Evolutionary conservation across 768 basidiomycete genomes (phyloP), one percentile per base, ranked within the genome.

Genomic region (Lactifluus volemus): DNA sequence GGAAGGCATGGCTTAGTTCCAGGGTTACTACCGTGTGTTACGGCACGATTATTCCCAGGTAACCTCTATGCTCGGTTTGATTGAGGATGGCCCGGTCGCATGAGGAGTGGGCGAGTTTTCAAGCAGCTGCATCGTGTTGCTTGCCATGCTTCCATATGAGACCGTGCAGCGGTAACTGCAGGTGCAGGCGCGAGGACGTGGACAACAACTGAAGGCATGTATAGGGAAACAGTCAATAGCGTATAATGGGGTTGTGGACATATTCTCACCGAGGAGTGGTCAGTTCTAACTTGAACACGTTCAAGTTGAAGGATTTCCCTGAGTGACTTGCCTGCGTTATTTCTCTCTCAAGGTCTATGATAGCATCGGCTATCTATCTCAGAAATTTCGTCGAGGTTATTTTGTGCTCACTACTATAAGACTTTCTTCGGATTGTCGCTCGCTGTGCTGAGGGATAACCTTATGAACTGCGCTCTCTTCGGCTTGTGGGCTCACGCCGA

Each of bases 231-330:
- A 90, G 19, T 92, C 94, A 21, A 81, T 81, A 63, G 85, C 92
- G 19, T 98, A 98, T 73, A 88, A 89, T 66, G 97, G 97, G 5
- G 79, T 99, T 49, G 86, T 97, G 15, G 96, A 99, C 86, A 94
- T 68, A 92, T 98, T 64, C 71, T 95, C 59, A 92, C 89, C 0
- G 97, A 98, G 76, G 97, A 98, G 72, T 83, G 92, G 56, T 92
- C 93, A 21, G 91, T 25, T 25, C 25, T 25, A 25, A 25, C 2
- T 25, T 25, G 25, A 25, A 25, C 25, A 25, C 25, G 25, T 25
- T 25, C 25, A 25, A 25, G 25, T 25, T 25, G 25, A 25, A 25
- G 25, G 25, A 25, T 25, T 25, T 2, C 25, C 25, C 25, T 2
- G 25, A 25, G 25, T 25, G 25, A 25, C 25, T 25, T 25, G 25